phyloP scores from a whole-genome alignment of 2,329 filamentous ascomycete genomes.

The Tolypocladium guangdongense region DNA sequence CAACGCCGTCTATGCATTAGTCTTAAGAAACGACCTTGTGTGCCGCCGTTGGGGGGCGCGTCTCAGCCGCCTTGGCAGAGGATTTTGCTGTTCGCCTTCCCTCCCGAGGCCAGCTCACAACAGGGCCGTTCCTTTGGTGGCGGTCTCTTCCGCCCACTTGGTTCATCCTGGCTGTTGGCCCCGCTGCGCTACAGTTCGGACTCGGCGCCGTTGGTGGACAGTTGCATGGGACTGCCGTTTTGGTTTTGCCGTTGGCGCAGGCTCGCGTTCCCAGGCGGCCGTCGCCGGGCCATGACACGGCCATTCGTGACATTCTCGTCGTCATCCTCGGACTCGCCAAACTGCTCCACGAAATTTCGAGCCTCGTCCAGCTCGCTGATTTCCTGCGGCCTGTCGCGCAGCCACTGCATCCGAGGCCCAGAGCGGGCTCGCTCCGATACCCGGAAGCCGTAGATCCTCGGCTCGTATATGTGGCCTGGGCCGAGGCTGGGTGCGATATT shows the following conservation, averaged over 20 bases:
- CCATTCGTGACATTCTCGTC: constrained; percentile 41
- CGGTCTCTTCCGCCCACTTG: not conserved
- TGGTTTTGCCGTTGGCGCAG: constrained; percentile 33
- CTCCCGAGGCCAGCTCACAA: not conserved
- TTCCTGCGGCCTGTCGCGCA: constrained; percentile 72
- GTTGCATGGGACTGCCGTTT: constrained; percentile 45
- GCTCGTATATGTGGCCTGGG: constrained; percentile 75
- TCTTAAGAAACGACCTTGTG: constrained; percentile 5
- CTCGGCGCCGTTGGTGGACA: constrained; percentile 46
- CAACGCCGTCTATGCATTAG: constrained; percentile 24
- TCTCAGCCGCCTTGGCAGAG: not conserved
- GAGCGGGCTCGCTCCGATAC: constrained; percentile 84
- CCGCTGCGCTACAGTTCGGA: constrained; percentile 36
- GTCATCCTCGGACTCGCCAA: constrained; percentile 48
- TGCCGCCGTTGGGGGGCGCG: not conserved
- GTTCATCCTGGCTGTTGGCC: not conserved
- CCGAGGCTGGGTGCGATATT: constrained; percentile 89
- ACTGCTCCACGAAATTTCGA: constrained; percentile 39
- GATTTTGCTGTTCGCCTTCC: not conserved
- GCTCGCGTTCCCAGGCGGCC: constrained; percentile 29
- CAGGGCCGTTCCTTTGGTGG: not conserved
- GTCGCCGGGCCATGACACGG: constrained; percentile 29
- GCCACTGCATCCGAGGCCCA: constrained; percentile 94
- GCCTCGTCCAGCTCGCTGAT: constrained; percentile 77
- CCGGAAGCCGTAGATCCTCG: constrained; percentile 91